These are phyloP conservation scores for Moniliophthora roreri DNA, from an alignment of 1,284 basidiomycete species.

Conservation along the genomic window DNA sequence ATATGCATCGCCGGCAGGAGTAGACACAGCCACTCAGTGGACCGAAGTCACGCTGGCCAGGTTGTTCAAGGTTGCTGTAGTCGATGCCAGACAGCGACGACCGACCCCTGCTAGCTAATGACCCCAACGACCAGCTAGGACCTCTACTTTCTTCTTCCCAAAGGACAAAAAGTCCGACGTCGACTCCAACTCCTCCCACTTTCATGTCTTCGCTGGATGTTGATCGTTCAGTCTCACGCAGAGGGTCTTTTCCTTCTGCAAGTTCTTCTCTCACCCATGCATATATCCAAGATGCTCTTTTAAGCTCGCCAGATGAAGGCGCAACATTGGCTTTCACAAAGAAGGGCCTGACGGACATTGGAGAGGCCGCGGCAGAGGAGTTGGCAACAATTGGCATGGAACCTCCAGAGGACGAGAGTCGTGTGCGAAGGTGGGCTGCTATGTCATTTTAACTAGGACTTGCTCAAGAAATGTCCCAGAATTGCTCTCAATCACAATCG, in stretches of 20 bases:
- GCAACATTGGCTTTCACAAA: conserved; percentile 83
- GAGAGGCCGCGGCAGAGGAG: conserved; percentile 70
- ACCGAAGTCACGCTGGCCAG: conserved; percentile 6
- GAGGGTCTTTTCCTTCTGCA: conserved; percentile 25
- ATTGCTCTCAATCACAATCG: conserved; percentile 89
- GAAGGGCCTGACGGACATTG: conserved; percentile 74
- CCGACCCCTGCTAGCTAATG: conserved; percentile 15
- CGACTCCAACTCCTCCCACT: conserved; percentile 3
- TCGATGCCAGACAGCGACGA: conserved; percentile 1
- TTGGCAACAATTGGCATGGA: conserved; percentile 63
- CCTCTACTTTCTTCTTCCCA: conserved; percentile 1
- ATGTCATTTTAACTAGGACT: too few species aligned
- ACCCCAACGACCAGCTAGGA: conserved; percentile 17
- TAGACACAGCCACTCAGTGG: conserved; percentile 2
- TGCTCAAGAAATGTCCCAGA: conserved; percentile 38
- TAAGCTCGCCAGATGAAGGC: conserved; percentile 72
- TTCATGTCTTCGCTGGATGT: conserved; percentile 31
- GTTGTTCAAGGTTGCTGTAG: background rate
- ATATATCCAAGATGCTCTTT: conserved; percentile 67
- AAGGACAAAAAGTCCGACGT: conserved; percentile 1
- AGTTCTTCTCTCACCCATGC: conserved; percentile 45
- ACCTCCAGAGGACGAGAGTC: conserved; percentile 50
- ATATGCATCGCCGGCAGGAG: background rate
- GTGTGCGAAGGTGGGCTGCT: conserved; percentile 67
- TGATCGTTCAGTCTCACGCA: conserved; percentile 30